phyloP scores from a whole-genome alignment of 345 rosid species.

The Eucalyptus regnans region DNA sequence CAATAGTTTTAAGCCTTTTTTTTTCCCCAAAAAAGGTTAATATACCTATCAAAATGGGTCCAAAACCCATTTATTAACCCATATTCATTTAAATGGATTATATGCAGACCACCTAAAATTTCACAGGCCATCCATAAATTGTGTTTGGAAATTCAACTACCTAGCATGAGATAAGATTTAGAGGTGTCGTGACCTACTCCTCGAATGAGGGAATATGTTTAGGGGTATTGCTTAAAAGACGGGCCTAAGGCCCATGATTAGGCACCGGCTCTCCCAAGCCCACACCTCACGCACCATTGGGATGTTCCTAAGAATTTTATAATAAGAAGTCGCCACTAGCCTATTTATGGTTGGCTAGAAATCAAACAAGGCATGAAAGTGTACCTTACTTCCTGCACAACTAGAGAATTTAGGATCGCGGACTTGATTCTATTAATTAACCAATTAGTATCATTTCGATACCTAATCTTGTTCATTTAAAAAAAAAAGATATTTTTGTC shows the following conservation, averaged over 20 bases:
- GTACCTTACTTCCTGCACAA: too few species aligned
- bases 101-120: not conserved
- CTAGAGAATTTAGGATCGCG: rapidly evolving
- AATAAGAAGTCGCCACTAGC: too few species aligned
- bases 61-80: not conserved
- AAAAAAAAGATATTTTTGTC: too few species aligned
- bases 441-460: rapidly evolving
- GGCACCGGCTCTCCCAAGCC: rapidly evolving
- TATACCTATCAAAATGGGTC: not conserved
- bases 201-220: too few species aligned
- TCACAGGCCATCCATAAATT: not conserved
- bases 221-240: rapidly evolving
- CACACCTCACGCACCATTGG: rapidly evolving
- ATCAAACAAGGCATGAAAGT: rapidly evolving
- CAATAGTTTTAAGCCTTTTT: not conserved
- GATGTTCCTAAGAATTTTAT: too few species aligned
- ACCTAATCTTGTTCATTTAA: too few species aligned
- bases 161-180: not conserved
- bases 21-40: not conserved
- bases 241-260: too few species aligned
- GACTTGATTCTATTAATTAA: rapidly evolving
- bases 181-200: not conserved
- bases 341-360: too few species aligned
- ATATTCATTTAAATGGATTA: not conserved
- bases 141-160: not conserved